A percentile compares a stretch with the other conserved stretches of the same genome.
These are phyloP conservation scores for Hyaloscypha finlandica DNA, from an alignment of 495 filamentous ascomycete species.

Conservation along the genomic window DNA sequence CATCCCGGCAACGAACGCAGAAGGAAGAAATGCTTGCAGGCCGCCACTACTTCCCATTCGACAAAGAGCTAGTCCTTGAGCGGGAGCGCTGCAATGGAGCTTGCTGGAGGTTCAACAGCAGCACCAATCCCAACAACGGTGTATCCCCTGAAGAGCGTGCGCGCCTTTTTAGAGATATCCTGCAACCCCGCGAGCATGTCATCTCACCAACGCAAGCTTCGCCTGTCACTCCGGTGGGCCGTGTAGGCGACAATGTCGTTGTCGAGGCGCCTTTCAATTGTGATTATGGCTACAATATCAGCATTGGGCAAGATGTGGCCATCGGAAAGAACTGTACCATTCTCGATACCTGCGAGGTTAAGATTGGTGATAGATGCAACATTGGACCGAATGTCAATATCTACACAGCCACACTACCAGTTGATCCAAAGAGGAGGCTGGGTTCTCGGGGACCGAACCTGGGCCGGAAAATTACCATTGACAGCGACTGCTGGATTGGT, in stretches of 20 bases:
- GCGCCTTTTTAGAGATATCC: constrained; percentile 75
- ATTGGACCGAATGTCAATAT: constrained; percentile 89
- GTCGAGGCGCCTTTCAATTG: constrained; percentile 92
- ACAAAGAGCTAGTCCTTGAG: constrained; percentile 78
- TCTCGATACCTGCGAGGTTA: constrained; percentile 71
- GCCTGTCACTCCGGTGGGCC: constrained; percentile 54
- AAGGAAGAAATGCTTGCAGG: constrained; percentile 94
- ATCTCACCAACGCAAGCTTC: constrained; percentile 49
- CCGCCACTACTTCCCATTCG: constrained; percentile 76
- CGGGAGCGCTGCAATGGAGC: constrained; percentile 84
- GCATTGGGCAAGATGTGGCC: constrained; percentile 81
- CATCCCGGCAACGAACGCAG: constrained; percentile 59
- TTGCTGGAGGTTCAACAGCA: constrained; percentile 87
- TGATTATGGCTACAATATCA: constrained; percentile 95
- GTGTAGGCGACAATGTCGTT: constrained; percentile 71
- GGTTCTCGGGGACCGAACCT: constrained; percentile 73
- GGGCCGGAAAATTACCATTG: constrained; percentile 75
- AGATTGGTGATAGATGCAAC: constrained; percentile 77
- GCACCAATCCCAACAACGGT: constrained; percentile 75
- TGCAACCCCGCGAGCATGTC: constrained; percentile 52
- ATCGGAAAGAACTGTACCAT: constrained; percentile 88
- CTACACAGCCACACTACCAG: constrained; percentile 72
- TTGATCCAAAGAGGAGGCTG: constrained; percentile 73
- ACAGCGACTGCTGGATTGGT: constrained; percentile 89
- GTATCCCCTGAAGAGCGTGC: constrained; percentile 78